Base-by-base conservation (phyloP, 495 filamentous ascomycete species). In the Xylaria sp. region DNA sequence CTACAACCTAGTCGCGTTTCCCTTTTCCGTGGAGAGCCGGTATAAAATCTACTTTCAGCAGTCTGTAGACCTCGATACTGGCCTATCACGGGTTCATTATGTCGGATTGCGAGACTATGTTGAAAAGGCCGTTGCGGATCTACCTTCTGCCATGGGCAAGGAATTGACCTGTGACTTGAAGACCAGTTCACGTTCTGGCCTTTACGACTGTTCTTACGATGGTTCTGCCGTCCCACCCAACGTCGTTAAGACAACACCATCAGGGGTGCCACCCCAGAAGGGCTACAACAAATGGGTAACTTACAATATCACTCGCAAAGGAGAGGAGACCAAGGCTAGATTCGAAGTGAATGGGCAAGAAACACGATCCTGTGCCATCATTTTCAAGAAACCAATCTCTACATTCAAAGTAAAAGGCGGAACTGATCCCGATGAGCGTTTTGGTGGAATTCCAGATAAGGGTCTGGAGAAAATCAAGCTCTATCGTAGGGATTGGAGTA, bases 1-100 rank as follows among this genome's bases (percentile, higher is more conserved):
- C 74, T 98, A 97, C 84, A 97, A 96, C 77, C 88, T 97, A 14
- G 81, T 85, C 29, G 95, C 93, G 7, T 97, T 97, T 80, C 96
- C 96, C 1, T 98, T 98, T 82, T 93, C 93, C 0, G 83, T 85
- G 37, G 83, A 89, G 50, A 92, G 88, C 73, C 87, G 94, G 58
- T 87, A 97, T 73, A 98, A 98, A 76, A 81, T 94, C 52, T 97
- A 90, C 81, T 98, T 98, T 82, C 79, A 91, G 9, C 95, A 99
- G 75, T 87, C 88, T 8, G 84, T 97, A 61, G 89, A 97, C 73
- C 87, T 97, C 26, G 92, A 94, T 73, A 90, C 84, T 8, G 91
- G 91, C 15, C 79, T 83, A 8, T 93, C 92, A 69, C 83, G 79
- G 35, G 92, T 92, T 46, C 87, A 90, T 58, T 85, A 98, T 21